Evolutionary conservation across 179 eudicot genomes (phyloP).

Genomic region (Gypsophila paniculata): DNA sequence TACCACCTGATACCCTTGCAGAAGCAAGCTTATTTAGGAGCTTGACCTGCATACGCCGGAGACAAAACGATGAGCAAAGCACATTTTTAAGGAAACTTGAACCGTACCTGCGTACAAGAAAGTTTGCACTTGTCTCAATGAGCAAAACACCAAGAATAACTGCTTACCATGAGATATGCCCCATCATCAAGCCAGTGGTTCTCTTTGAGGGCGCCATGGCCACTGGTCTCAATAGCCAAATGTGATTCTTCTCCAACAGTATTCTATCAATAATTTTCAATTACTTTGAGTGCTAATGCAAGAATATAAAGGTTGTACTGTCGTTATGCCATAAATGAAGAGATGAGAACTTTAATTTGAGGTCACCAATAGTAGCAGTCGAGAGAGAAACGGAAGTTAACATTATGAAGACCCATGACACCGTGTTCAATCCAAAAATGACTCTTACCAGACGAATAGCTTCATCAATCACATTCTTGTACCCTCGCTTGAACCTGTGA

Average conservation of each 20-base stretch:
- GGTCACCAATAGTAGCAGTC: neutral
- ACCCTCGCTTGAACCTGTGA: constrained; percentile 95
- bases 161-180: constrained; percentile 88
- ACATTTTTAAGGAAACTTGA: neutral
- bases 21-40: constrained; percentile 93
- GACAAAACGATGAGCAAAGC: constrained; percentile 6
- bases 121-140: neutral
- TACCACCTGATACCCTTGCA: constrained; percentile 76
- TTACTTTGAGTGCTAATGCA: neutral
- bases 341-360: neutral
- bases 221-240: constrained; percentile 98
- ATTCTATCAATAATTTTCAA: constrained; percentile 47
- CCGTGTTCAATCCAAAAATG: neutral
- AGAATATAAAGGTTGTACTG: constrained; percentile 8
- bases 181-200: constrained; percentile 99
- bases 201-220: constrained; percentile 98
- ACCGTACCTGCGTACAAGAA: neutral
- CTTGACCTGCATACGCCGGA: constrained; percentile 59
- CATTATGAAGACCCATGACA: too few species aligned
- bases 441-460: constrained; percentile 82
- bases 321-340: constrained; percentile 6
- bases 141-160: constrained; percentile 1
- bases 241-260: constrained; percentile 84
- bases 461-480: constrained; percentile 98
- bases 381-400: too few species aligned